Percentiles rank a stretch among this genome's conserved stretches.
Conservation (phyloP, 1,284 basidiomycete species). For the Cutaneotrichosporon mucoides region DNA sequence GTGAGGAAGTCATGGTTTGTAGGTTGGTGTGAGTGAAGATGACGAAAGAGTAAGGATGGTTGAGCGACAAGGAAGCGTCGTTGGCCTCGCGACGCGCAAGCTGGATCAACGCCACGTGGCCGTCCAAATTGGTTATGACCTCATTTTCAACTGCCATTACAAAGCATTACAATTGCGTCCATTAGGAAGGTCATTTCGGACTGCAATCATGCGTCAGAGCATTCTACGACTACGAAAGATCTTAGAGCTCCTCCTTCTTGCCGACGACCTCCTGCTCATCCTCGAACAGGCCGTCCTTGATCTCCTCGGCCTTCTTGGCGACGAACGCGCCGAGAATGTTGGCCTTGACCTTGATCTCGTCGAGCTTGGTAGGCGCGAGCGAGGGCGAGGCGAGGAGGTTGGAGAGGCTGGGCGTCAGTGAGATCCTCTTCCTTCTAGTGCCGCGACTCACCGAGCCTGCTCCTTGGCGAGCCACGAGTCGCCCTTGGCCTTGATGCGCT, state of each 20-base stretch:
- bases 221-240: no score
- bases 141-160: not conserved
- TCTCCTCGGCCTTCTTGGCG: constrained; percentile 52
- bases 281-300: constrained; percentile 26
- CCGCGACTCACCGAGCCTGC: constrained; percentile 63
- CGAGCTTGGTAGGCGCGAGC: constrained; percentile 70
- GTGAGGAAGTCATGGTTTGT: constrained; percentile 8
- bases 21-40: not conserved
- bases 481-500: constrained; percentile 70
- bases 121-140: not conserved
- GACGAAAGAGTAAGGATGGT: not conserved
- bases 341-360: constrained; percentile 87
- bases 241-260: constrained; percentile 24
- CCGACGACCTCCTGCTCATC: constrained; percentile 2
- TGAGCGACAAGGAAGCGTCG: not conserved
- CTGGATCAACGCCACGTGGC: constrained; percentile 5
- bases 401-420: constrained; percentile 34
- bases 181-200: not conserved
- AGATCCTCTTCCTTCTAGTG: not conserved
- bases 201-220: no score
- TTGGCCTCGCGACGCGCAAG: constrained; percentile 11
- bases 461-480: constrained; percentile 84
- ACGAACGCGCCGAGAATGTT: constrained; percentile 79
- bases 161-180: not conserved
- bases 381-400: constrained; percentile 46